Evolutionary conservation across 257 asterid species (phyloP), one percentile per base, ranked within the genome.

Genomic region (Solanum microdontum): DNA sequence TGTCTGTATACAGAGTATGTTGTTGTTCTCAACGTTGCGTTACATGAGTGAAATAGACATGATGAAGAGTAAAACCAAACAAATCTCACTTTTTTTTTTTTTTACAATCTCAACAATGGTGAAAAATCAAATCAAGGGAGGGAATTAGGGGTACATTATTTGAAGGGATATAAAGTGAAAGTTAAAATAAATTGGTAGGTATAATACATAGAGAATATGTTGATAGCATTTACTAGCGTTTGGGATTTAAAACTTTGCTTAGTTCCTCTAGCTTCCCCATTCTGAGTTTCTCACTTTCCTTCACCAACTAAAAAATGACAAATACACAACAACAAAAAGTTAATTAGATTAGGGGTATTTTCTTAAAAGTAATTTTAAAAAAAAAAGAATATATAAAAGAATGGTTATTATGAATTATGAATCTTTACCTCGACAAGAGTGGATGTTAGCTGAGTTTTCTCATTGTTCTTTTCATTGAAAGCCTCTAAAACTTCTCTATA

Each of bases 231-330:
- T 15, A 30, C 89, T 87, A 92, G 90, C 91, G 4, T 82, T 82
- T 84, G 82, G 92, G 84, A 89, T 85, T 93, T 51, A 94, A 90
- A 89, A 93, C 91, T 92, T 94, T 96, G 94, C 91, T 90, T 88
- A 96, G 96, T 87, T 96, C 98, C 85, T 96, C 96, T 66, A 96
- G 93, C 89, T 94, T 94, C 84, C 82, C 91, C 96, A 94, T 91
- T 88, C 98, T 93, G 88, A 92, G 75, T 85, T 92, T 94, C 91
- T 96, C 98, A 83, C 98, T 96, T 87, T 94, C 92, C 77, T 87
- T 94, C 89, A 94, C 93, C 92, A 96, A 51, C 98, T 96, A 94
- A 85, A 55, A 80, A 6, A 76, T 85, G 30, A 4, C 32, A 84
- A 55, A 58, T 2, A 75, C 43, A 3, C n/a, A 82, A 4, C 39